phyloP scores from a whole-genome alignment of 2,329 filamentous ascomycete genomes.

The Aureobasidium musti region DNA sequence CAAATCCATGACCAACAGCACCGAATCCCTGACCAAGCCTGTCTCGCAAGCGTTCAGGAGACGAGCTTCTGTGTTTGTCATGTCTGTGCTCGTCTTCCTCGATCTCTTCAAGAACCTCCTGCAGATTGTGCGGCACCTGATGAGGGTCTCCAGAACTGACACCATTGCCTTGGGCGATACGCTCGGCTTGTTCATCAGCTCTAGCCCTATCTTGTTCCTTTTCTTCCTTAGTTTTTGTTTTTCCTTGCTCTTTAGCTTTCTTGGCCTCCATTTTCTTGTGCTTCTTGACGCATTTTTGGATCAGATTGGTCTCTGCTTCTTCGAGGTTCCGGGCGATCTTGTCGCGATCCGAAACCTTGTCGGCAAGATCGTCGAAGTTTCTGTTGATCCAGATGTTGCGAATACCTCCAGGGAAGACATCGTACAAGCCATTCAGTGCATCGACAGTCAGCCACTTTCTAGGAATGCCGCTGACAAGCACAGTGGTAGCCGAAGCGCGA shows the following conservation, averaged over 20 bases:
- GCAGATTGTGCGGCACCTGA: conserved; percentile 37
- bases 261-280: conserved; percentile 68
- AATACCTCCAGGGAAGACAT: conserved; percentile 94
- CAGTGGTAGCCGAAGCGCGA: conserved; percentile 90
- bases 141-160: conserved; percentile 40
- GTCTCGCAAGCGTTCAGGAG: conserved; percentile 46
- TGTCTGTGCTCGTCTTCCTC: conserved; percentile 33
- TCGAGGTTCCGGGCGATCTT: conserved; percentile 73
- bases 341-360: conserved; percentile 78
- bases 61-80: conserved; percentile 35
- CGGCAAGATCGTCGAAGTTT: conserved; percentile 77
- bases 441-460: conserved; percentile 85
- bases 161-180: conserved; percentile 38
- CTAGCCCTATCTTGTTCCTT: conserved; percentile 56
- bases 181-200: conserved; percentile 38
- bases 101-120: conserved; percentile 37
- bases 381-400: conserved; percentile 96
- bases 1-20: conserved; percentile 50
- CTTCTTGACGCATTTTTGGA: conserved; percentile 75
- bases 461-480: conserved; percentile 88
- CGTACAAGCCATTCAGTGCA: conserved; percentile 79
- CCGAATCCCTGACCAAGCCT: conserved; percentile 45
- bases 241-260: conserved; percentile 54
- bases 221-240: conserved; percentile 56
- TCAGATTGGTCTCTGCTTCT: conserved; percentile 72